Percentiles rank a stretch among this genome's conserved stretches.
Conservation (phyloP, 345 rosid genomes). For the Citrus medica region DNA sequence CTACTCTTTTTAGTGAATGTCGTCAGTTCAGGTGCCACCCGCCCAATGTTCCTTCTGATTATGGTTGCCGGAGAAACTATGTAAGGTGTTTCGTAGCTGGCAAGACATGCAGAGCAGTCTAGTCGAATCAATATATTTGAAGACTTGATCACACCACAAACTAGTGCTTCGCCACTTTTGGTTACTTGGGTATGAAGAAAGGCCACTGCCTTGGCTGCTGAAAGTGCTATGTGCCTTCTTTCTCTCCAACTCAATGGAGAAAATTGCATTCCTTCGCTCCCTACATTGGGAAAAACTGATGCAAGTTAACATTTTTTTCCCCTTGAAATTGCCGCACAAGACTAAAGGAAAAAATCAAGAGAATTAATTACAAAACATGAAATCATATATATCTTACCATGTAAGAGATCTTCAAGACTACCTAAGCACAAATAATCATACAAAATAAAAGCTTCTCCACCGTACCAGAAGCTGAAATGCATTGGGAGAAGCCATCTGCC, state of each 20-base stretch:
- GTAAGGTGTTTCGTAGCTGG: constrained; percentile 34
- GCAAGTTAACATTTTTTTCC: background rate
- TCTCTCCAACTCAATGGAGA: constrained; percentile 21
- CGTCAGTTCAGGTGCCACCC: constrained; percentile 27
- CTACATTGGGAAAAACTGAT: constrained; percentile 13
- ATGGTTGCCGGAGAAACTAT: constrained; percentile 21
- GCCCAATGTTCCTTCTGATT: constrained; percentile 25
- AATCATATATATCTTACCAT: constrained; percentile 19
- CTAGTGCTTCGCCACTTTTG: constrained; percentile 10
- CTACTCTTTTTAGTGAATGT: background rate
- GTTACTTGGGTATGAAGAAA: constrained; percentile 25
- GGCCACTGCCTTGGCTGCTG: constrained; percentile 30
- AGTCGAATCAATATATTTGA: constrained; percentile 25
- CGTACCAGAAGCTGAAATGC: constrained; percentile 33
- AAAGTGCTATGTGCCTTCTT: constrained; percentile 22
- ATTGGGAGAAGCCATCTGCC: constrained; percentile 23
- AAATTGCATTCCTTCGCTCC: constrained; percentile 34
- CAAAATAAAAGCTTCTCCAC: constrained; percentile 35
- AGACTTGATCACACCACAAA: constrained; percentile 29
- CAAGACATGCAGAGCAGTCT: constrained; percentile 28
- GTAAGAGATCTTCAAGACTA: constrained; percentile 37
- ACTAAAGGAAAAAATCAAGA: too few species aligned
- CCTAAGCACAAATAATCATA: constrained; percentile 31
- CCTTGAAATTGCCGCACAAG: background rate
- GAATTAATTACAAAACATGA: background rate